A percentile compares a stretch with the other conserved stretches of the same genome.
These are phyloP conservation scores for Beta macrorhiza DNA, from an alignment of 179 eudicot genomes.

Conservation along the genomic window DNA sequence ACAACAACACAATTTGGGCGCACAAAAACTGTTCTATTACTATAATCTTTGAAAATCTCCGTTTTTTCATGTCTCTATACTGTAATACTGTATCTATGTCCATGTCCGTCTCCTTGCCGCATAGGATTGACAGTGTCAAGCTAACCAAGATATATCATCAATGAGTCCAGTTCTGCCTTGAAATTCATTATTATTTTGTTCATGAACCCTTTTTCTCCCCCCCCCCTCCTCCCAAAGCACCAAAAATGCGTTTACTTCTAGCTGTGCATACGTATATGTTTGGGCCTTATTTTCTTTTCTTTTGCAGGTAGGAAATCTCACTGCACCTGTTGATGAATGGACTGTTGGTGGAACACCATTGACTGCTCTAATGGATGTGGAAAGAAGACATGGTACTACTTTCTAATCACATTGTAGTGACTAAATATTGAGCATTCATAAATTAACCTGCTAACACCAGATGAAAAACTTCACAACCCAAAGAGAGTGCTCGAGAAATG, in stretches of 20 bases:
- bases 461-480: not conserved
- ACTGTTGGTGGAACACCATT: constrained; percentile 98
- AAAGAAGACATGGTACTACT: constrained; percentile 90
- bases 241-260: not conserved
- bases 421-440: not conserved
- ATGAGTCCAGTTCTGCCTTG: not conserved
- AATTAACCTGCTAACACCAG: not conserved
- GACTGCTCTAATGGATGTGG: constrained; percentile 95
- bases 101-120: too few species aligned
- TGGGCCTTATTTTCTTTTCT: constrained; percentile 1
- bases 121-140: not conserved
- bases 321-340: constrained; percentile 95
- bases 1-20: too few species aligned
- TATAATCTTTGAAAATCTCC: too few species aligned
- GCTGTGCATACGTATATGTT: not conserved
- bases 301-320: constrained; percentile 83
- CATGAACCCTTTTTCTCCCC: not conserved
- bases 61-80: too few species aligned
- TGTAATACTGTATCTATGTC: too few species aligned
- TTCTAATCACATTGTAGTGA: not conserved
- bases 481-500: not conserved
- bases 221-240: too few species aligned
- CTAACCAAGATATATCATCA: not conserved
- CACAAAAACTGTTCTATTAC: too few species aligned
- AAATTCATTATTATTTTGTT: not conserved